Base-by-base conservation (phyloP, 352 stramenopile species). In the Globisporangium spinosum region DNA sequence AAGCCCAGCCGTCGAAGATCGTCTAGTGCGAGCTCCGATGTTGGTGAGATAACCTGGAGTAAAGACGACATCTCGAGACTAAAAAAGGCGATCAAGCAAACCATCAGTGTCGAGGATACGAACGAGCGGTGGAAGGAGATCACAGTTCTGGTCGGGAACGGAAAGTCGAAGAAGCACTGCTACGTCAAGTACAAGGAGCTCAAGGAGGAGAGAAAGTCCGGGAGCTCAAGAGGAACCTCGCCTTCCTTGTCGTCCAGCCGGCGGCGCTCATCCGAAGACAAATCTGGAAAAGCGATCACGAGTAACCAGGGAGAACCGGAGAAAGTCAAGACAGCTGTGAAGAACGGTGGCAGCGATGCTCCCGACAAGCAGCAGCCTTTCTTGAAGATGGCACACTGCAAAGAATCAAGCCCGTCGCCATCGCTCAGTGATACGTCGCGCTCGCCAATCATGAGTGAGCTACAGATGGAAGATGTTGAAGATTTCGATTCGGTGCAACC, bases 161-260 rank as follows among this genome's bases (percentile, higher is more conserved):
- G 71, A 0, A 90, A 88, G 62, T 78, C 72, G n/a, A 93, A 93
- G 58, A 91, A 91, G 67, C 75, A 91, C 49, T 94, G 87, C 72
- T 93, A 93, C 64, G 22, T 91, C 34, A 93, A 94, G 71, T 94
- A 94, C 75, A 94, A 94, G 70, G 76, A 90, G 45, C 74, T 94
- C 32, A 91, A 90, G 62, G 74, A 88, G 32, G 79, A 89, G 58
- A 87, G 84, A 43, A 70, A 66, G 2, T 56, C 65, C 27, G 57
- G 34, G 2, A 32, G 35, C 4, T 12, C 20, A 10, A 63, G 53
- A 1, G 77, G 77, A 32, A 80, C 74, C 55, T 69, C 55, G 29
- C 29, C 43, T n/a, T 76, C 71, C 10, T 61, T 73, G 45, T 67
- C 64, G 51, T 67, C 64, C 27, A 62, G 57, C 22, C 61, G 67